Evolutionary conservation across 2,329 filamentous ascomycete species (phyloP), one percentile per base, ranked within the genome.

Genomic region (Huntiella bhutanensis): DNA sequence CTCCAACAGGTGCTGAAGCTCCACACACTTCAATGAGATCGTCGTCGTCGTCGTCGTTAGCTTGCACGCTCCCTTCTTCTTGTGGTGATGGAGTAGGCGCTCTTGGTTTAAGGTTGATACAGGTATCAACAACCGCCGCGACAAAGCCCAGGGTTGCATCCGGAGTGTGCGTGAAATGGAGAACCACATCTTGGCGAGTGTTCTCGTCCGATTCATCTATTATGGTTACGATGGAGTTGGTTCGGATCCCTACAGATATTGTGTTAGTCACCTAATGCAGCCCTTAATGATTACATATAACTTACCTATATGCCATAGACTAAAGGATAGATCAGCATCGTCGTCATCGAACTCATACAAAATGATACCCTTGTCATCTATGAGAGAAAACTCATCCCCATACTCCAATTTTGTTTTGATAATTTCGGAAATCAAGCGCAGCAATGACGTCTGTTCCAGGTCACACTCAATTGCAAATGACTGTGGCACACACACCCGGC

Each of bases 271-370:
- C 55, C 28, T 22, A 28, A 28, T 28, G 22, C 6, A 28, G 7
- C 5, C 6, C 22, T 2, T 8, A 22, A 3, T 4, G 3, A 5
- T 22, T 38, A 10, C 1, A 5, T 15, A 40, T 6, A 15, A 44
- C 64, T 54, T 65, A 74, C 75, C 82, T 6, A 95, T 69, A 15
- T 94, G 82, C 19, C 62, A 68, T 43, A 98, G 70, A 51, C 81
- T 86, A 65, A 85, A 92, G 1, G 68, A 61, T 1, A 96, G 65
- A 55, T 95, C 92, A 48, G 92, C 83, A 4, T 84, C 84, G 55
- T 93, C 75, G 47, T 96, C 91, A 28, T 28, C 22, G 3, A 28
- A 28, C 0, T 79, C 74, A 55, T 96, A 91, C 55, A 93, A 96
- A 37, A 96, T 69, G n/a, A 87, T 68, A 43, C 80, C 80, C 7